Percentiles rank a stretch among this genome's conserved stretches.
Evolutionary conservation across 495 filamentous ascomycete genomes (phyloP).

Genomic region (Daldinia childiae): DNA sequence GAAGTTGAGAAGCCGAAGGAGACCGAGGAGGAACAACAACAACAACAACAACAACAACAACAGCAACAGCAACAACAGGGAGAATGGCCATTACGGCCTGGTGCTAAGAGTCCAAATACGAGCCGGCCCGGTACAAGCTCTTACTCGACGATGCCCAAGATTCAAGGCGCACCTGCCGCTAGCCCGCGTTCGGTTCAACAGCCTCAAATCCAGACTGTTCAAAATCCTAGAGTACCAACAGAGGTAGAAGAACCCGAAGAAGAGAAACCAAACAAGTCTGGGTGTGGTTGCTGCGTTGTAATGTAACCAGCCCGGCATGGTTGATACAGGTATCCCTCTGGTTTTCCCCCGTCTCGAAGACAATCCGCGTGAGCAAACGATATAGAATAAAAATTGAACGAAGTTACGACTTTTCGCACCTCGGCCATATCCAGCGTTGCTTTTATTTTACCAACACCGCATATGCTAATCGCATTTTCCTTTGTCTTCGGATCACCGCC

Average conservation of each 20-base stretch:
- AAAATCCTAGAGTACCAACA: slow-evolving; percentile 48
- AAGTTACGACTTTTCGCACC: slow-evolving; percentile 38
- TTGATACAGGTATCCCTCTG: slow-evolving; percentile 16
- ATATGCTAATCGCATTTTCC: slow-evolving; percentile 34
- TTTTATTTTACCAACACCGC: slow-evolving; percentile 34
- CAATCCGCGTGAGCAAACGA: slow-evolving; percentile 33
- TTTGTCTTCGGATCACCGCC: slow-evolving; percentile 37
- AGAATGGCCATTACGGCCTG: slow-evolving; percentile 59
- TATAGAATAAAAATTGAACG: slow-evolving; percentile 35
- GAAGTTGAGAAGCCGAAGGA: slow-evolving; percentile 54
- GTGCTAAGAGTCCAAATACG: slow-evolving; percentile 55
- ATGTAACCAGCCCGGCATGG: slow-evolving; percentile 54
- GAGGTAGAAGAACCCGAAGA: slow-evolving; percentile 48
- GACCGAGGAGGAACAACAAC: slow-evolving; percentile 36
- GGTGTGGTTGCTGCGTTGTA: slow-evolving; percentile 64
- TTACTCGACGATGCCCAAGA: slow-evolving; percentile 68
- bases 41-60: no score
- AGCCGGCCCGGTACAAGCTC: slow-evolving; percentile 58
- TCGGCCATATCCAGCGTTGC: slow-evolving; percentile 33
- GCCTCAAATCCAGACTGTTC: slow-evolving; percentile 37
- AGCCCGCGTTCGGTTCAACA: slow-evolving; percentile 49
- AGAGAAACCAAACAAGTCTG: slow-evolving; percentile 49
- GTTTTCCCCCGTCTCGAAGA: slow-evolving; percentile 19
- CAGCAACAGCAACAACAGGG: slow-evolving; percentile 46
- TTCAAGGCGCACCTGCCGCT: slow-evolving; percentile 53